Base-by-base conservation (phyloP, 148 eudicot genomes). In the Diospyros lotus region DNA sequence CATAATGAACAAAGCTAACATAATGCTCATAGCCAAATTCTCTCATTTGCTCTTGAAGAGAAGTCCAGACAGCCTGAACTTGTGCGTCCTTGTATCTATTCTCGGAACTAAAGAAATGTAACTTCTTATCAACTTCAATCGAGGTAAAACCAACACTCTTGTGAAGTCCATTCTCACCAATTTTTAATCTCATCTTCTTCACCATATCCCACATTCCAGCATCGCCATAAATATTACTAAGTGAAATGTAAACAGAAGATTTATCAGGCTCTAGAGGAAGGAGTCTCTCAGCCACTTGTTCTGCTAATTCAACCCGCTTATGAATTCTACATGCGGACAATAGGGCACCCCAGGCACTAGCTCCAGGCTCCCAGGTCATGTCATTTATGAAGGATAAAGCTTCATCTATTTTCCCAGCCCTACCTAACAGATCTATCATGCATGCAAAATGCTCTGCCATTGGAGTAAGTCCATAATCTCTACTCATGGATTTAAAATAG, bases 121-220 rank as follows among this genome's bases (percentile, higher is more conserved):
- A 9, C 66, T 72, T 72, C 15, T 58, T 45, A 72, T 59, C 64
- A 42, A 72, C 66, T 58, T 72, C 75, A 72, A 72, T 45, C n/a
- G 75, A 72, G 53, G 64, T 43, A 44, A 58, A 58, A 72, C 75
- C 75, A 58, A 55, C 65, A 72, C 14, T 59, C 65, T 72, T 58
- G 45, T 58, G 65, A 48, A 72, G 65, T 58, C 75, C 54, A n/a
- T 72, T 72, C 75, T 72, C 75, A 72, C 75, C 64, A n/a, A 72
- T 18, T 72, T 44, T 28, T 28, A 72, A n/a, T 9, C 75, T 58
- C 44, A 72, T 42, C 54, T 72, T 17, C n/a, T 18, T 72, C 50
- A 44, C 66, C 41, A 10, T 72, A 12, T 72, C 75, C 75, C 75
- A 72, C 75, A 58, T 59, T 72, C 66, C 75, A 58, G 65, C 65